Percentiles rank a stretch among this genome's conserved stretches.
phyloP scores from a whole-genome alignment of 2,329 filamentous ascomycete species.

The Penicillium sp. region DNA sequence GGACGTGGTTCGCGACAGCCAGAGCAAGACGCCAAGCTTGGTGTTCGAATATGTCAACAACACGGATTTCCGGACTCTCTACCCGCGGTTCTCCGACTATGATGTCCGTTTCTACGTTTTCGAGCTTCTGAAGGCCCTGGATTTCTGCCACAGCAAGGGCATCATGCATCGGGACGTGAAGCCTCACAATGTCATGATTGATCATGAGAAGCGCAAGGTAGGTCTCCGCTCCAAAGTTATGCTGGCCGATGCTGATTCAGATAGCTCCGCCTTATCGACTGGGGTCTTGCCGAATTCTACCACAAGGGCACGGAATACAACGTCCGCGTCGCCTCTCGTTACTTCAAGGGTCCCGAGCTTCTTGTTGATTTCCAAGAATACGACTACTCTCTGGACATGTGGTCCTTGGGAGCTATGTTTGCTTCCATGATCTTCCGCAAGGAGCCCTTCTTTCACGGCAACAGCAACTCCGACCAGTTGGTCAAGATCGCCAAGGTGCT shows the following conservation, averaged over 20 bases:
- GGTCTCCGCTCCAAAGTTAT: no score
- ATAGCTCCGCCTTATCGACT: constrained; percentile 90
- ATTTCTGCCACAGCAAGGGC: constrained; percentile 98
- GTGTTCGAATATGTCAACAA: constrained; percentile 99
- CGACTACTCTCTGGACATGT: constrained; percentile 98
- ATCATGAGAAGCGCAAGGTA: constrained; percentile 96
- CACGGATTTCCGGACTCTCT: constrained; percentile 95
- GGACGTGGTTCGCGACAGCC: constrained; percentile 89
- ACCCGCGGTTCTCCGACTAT: constrained; percentile 94
- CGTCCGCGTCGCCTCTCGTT: constrained; percentile 88
- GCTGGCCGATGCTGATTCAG: no score
- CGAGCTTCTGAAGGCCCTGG: constrained; percentile 91
- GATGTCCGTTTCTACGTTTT: constrained; percentile 97
- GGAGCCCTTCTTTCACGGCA: constrained; percentile 97
- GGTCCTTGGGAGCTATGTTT: constrained; percentile 98
- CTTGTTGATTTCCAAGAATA: constrained; percentile 98
- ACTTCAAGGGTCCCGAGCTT: constrained; percentile 95
- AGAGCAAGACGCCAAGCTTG: constrained; percentile 96
- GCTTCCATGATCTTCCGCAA: constrained; percentile 99
- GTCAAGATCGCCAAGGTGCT: constrained; percentile 99
- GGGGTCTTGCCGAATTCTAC: constrained; percentile 97
- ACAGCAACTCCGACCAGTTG: constrained; percentile 94
- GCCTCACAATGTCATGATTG: constrained; percentile 99
- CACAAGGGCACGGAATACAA: constrained; percentile 98
- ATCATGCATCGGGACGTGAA: constrained; percentile 99